These are phyloP conservation scores for Ogataea dorogensis DNA, from an alignment of 805 yeast species.

Conservation along the genomic window DNA sequence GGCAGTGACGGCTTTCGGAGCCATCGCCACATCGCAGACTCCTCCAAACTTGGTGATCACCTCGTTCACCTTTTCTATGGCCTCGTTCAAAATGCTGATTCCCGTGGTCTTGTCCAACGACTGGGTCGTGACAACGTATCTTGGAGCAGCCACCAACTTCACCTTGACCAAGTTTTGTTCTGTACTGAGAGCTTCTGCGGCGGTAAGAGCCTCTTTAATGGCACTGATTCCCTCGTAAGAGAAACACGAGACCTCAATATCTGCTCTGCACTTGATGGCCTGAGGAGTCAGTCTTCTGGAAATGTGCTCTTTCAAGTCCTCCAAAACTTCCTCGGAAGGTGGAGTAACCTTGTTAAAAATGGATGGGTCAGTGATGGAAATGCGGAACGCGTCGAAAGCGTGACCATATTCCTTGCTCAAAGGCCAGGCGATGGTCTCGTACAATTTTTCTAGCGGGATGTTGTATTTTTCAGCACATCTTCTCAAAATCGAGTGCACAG, in stretches of 20 bases:
- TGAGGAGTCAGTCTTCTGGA: conserved; percentile 95
- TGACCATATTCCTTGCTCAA: conserved; percentile 93
- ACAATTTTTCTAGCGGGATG: conserved; percentile 79
- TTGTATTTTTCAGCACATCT: conserved; percentile 98
- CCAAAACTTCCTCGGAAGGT: conserved; percentile 71
- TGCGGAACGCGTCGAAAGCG: conserved; percentile 95
- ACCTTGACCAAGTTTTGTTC: conserved; percentile 89
- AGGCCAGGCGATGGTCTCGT: conserved; percentile 95
- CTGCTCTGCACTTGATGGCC: conserved; percentile 98
- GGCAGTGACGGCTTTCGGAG: conserved; percentile 98
- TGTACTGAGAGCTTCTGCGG: conserved; percentile 81
- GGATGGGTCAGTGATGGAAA: conserved; percentile 87
- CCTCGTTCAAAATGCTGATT: conserved; percentile 70
- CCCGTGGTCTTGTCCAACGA: conserved; percentile 91
- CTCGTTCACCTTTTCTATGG: conserved; percentile 73
- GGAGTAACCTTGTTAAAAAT: conserved; percentile 79
- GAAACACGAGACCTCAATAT: conserved; percentile 95
- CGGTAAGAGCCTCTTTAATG: conserved; percentile 80
- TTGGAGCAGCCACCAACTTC: conserved; percentile 95
- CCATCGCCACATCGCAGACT: conserved; percentile 89
- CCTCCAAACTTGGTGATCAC: conserved; percentile 77
- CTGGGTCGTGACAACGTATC: conserved; percentile 90
- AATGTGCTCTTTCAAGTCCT: conserved; percentile 83
- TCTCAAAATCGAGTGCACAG: conserved; percentile 96
- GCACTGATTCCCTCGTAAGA: conserved; percentile 98